Evolutionary conservation across 2,329 filamentous ascomycete species (phyloP), one percentile per base, ranked within the genome.

Genomic region (Colletotrichum theobromicola): DNA sequence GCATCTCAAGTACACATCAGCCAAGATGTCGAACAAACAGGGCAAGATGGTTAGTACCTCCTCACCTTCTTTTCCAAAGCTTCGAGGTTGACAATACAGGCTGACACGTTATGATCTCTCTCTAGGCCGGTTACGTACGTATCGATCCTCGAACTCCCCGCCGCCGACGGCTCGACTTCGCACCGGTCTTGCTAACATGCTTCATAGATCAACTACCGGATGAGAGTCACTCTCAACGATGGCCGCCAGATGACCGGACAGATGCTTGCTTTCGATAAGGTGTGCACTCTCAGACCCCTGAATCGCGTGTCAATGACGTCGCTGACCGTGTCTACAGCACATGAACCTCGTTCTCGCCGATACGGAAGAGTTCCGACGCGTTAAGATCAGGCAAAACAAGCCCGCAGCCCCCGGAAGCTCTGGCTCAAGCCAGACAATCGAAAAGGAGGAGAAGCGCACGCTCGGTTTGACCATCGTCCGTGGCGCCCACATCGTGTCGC

Each of bases 291-390:
- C 15, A n/a, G 15, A 1, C 28, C 55, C 34, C 57, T 26, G 0
- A 73, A 55, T 70, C 30, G 34, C 30, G 50, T 57, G 37, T 74
- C 77, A 58, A 72, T 60, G 16, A 24, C 21, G 9, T 53, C 18
- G 58, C 75, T 76, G 37, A 76, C 58, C 34, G 26, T 13, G 24
- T 34, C 7, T 68, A 64, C 78, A 98, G 95, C 97, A 99, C 86
- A 99, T 99, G 97, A 99, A 99, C 85, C 92, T 99, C 78, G 97
- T 99, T 76, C 94, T 99, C 77, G 97, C 96, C 86, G 97, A 99
- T 83, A 98, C 97, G 79, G 97, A 99, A 90, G 96, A 98, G 85
- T 98, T 98, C 86, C 94, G 96, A 84, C 94, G 94, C 83, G 93
- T 96, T 76, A 97, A 97, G 88, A 92, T 94, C 85, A 96, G 94